These are phyloP conservation scores for Pythium brassicae DNA, from an alignment of 352 stramenopile genomes.

Conservation along the genomic window DNA sequence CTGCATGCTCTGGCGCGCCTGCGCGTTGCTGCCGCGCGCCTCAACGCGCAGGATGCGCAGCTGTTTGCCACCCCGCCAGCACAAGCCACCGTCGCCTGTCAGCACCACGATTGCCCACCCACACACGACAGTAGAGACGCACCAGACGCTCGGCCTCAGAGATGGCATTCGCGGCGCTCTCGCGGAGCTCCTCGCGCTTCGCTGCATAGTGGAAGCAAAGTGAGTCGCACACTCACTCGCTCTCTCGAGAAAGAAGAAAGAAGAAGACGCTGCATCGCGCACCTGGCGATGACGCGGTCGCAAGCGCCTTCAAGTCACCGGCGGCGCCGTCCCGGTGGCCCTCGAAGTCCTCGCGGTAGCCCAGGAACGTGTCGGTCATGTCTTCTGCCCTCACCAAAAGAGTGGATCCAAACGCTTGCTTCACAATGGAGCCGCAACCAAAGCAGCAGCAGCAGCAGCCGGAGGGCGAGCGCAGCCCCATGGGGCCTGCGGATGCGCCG, in stretches of 20 bases:
- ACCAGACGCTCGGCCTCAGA: slow-evolving; percentile 72
- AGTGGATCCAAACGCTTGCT: not conserved
- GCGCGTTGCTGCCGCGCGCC: slow-evolving; percentile 62
- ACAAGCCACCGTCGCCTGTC: too few relatives aligned
- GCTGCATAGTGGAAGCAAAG: slow-evolving; percentile 14
- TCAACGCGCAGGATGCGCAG: slow-evolving; percentile 81
- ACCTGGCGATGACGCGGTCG: slow-evolving; percentile 29
- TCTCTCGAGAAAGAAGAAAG: too few relatives aligned
- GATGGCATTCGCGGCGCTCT: slow-evolving; percentile 56
- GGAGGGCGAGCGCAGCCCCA: slow-evolving; percentile 5
- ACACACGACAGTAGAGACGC: slow-evolving; percentile 1
- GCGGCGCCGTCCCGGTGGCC: slow-evolving; percentile 72
- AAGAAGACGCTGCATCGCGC: not conserved
- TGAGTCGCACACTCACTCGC: not conserved
- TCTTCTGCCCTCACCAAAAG: not conserved
- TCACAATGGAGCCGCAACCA: slow-evolving; percentile 2
- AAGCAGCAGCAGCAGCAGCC: slow-evolving; percentile 5
- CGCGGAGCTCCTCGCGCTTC: slow-evolving; percentile 37
- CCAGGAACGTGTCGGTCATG: slow-evolving; percentile 73
- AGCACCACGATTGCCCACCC: not conserved
- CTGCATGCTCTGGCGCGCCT: slow-evolving; percentile 80
- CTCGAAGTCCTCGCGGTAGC: slow-evolving; percentile 80
- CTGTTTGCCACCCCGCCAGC: slow-evolving; percentile 9
- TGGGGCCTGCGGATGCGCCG: not conserved
- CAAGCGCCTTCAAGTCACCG: slow-evolving; percentile 50